Evolutionary conservation across 2,329 filamentous ascomycete species (phyloP).

Genomic region (Nannizzia gypsea): DNA sequence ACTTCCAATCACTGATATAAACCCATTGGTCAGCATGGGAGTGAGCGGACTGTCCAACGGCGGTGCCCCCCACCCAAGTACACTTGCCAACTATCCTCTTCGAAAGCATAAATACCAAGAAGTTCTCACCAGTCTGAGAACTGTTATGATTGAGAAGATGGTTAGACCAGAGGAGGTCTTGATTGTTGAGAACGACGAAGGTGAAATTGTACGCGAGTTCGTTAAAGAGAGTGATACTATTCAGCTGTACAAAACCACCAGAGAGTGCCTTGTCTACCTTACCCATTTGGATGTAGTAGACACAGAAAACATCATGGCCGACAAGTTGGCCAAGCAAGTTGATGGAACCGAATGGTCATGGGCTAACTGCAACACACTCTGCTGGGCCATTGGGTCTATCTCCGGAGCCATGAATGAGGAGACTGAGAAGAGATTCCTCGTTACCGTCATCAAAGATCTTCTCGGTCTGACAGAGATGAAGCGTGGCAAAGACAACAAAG

Average conservation of each 20-base stretch:
- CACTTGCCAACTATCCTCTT: constrained; percentile 82
- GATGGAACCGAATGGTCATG: constrained; percentile 96
- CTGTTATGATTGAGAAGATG: constrained; percentile 99
- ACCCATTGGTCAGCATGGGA: constrained; percentile 73
- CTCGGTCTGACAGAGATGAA: constrained; percentile 98
- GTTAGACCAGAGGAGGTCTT: constrained; percentile 93
- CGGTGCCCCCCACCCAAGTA: constrained; percentile 70
- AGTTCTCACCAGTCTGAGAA: constrained; percentile 81
- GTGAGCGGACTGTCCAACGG: constrained; percentile 59
- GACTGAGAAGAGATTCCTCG: constrained; percentile 94
- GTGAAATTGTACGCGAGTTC: constrained; percentile 96
- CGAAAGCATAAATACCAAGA: constrained; percentile 97
- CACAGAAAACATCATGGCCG: constrained; percentile 98
- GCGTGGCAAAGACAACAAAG: constrained; percentile 98
- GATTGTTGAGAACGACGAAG: constrained; percentile 99
- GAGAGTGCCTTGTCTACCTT: constrained; percentile 91
- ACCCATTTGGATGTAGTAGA: constrained; percentile 96
- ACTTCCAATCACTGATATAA: constrained; percentile 83
- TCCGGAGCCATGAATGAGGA: constrained; percentile 99
- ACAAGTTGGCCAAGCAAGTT: constrained; percentile 90
- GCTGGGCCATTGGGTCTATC: constrained; percentile 98
- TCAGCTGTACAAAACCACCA: constrained; percentile 96
- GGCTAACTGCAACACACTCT: constrained; percentile 98
- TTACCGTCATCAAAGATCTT: constrained; percentile 97
- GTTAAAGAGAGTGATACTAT: constrained; percentile 99